phyloP scores from a whole-genome alignment of 2,329 filamentous ascomycete species.

The Ascocoryne sarcoides region DNA sequence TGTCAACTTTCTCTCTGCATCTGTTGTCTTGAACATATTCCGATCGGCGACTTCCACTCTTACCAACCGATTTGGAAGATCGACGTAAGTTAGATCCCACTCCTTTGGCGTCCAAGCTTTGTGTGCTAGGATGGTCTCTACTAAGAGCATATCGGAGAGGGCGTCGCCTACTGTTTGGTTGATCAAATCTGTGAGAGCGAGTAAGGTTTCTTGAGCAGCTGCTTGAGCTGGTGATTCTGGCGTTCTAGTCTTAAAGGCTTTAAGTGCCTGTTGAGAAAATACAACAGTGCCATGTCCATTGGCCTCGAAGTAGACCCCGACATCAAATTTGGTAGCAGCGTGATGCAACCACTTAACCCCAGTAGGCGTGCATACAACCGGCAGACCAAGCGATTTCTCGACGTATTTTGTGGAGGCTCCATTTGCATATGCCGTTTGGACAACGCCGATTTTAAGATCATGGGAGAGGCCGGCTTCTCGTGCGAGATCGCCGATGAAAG shows the following conservation, averaged over 20 bases:
- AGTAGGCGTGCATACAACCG: constrained; percentile 86
- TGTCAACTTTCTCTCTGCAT: constrained; percentile 82
- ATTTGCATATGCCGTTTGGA: constrained; percentile 97
- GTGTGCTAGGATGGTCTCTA: constrained; percentile 92
- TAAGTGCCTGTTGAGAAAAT: constrained; percentile 78
- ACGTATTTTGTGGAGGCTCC: constrained; percentile 91
- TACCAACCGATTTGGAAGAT: constrained; percentile 91
- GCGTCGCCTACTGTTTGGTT: constrained; percentile 98
- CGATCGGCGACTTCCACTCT: constrained; percentile 85
- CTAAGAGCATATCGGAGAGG: constrained; percentile 88
- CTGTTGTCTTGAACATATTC: constrained; percentile 81
- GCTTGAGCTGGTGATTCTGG: constrained; percentile 89
- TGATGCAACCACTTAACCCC: constrained; percentile 98
- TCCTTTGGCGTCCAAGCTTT: constrained; percentile 85
- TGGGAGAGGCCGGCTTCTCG: constrained; percentile 69
- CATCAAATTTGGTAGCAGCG: constrained; percentile 87
- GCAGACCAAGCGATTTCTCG: constrained; percentile 75
- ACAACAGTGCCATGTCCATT: constrained; percentile 96
- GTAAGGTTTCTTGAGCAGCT: constrained; percentile 76
- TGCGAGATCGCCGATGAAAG: constrained; percentile 85
- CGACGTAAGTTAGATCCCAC: constrained; percentile 87
- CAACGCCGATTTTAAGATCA: constrained; percentile 82
- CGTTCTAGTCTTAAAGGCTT: constrained; percentile 67
- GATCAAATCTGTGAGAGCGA: constrained; percentile 80
- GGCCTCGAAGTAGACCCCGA: constrained; percentile 97